Conservation (phyloP, 345 rosid species). For the Luvunga scandens region DNA sequence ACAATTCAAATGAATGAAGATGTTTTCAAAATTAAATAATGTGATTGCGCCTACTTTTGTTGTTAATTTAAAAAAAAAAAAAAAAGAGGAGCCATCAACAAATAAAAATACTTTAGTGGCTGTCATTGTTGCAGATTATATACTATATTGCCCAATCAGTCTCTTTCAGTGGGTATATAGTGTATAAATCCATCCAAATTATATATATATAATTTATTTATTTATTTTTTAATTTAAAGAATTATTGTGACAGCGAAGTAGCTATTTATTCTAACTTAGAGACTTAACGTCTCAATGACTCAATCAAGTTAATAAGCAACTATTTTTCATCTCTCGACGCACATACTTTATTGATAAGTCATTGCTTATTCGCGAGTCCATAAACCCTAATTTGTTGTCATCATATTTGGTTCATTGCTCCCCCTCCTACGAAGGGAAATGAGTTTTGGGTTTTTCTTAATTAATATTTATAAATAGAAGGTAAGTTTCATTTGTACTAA, state of each 20-base stretch:
- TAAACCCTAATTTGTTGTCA: neutral
- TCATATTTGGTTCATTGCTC: neutral
- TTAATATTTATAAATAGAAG: no score
- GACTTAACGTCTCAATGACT: slow-evolving; percentile 11
- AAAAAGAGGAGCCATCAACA: neutral
- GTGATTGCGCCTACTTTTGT: neutral
- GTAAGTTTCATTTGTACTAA: no score
- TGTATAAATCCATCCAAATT: neutral
- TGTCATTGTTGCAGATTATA: neutral
- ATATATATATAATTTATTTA: no score
- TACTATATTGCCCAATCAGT: neutral
- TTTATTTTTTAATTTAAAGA: no score
- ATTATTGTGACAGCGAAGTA: neutral
- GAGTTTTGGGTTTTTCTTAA: no score
- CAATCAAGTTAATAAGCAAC: neutral
- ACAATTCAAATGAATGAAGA: neutral
- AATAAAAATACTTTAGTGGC: neutral
- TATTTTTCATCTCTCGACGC: neutral
- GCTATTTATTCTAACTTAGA: neutral
- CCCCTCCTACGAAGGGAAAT: no score
- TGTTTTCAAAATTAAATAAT: neutral
- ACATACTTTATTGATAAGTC: neutral
- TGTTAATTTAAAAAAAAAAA: neutral
- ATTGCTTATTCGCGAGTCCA: neutral
- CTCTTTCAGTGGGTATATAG: slow-evolving; percentile 10